These are phyloP conservation scores for Talaromyces islandicus DNA, from an alignment of 2,329 filamentous ascomycete species.

Conservation along the genomic window DNA sequence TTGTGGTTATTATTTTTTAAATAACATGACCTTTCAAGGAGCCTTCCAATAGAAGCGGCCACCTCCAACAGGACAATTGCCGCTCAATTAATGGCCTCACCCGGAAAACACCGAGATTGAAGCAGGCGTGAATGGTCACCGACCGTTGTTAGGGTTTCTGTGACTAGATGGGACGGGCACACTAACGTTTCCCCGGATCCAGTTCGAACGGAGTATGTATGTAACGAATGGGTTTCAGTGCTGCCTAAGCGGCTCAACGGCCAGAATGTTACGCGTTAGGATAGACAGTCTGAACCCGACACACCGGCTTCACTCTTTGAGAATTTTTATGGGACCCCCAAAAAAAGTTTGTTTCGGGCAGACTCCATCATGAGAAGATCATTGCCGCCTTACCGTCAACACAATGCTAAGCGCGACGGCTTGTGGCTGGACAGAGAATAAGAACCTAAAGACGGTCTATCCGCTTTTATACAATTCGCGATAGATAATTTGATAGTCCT, in stretches of 20 bases:
- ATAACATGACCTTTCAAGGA: neutral
- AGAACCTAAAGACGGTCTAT: neutral
- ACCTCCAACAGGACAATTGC: neutral
- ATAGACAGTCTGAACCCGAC: neutral
- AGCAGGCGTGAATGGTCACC: neutral
- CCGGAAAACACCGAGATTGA: neutral
- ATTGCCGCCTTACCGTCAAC: neutral
- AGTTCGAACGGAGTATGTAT: neutral
- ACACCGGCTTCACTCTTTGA: neutral
- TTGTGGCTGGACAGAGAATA: neutral
- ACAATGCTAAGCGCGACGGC: neutral
- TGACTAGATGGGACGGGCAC: neutral
- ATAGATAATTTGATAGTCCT: neutral
- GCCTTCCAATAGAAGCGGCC: neutral
- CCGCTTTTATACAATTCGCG: neutral
- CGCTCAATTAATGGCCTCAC: neutral
- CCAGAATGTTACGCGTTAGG: neutral
- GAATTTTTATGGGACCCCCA: neutral
- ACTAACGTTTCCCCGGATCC: neutral
- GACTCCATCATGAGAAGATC: neutral
- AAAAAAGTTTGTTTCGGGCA: neutral
- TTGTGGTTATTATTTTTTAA: neutral
- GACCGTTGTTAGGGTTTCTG: neutral
- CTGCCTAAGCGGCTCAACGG: neutral
- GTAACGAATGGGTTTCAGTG: neutral